Percentiles rank a stretch among this genome's conserved stretches.
Conservation (phyloP, 2,329 filamentous ascomycete species). For the Curvularia lunata region DNA sequence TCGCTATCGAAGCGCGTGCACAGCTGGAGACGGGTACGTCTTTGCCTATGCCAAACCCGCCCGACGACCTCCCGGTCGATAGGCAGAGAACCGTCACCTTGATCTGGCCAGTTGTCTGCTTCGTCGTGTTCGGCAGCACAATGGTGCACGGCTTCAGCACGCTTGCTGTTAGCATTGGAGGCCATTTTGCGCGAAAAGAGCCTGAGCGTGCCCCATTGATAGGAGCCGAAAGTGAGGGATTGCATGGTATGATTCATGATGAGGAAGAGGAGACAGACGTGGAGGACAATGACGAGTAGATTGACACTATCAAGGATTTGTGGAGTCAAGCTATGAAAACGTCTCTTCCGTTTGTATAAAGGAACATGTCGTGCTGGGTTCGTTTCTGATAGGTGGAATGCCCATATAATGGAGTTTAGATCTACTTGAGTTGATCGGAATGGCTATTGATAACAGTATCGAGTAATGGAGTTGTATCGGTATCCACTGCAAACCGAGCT, state of each 20-base stretch:
- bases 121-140: conserved; percentile 61
- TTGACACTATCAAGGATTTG: neutral
- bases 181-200: conserved; percentile 56
- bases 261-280: conserved; percentile 27
- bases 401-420: neutral
- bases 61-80: conserved; percentile 42
- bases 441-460: neutral
- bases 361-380: neutral
- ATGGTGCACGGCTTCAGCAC: conserved; percentile 63
- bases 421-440: neutral
- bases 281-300: conserved; percentile 8
- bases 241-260: conserved; percentile 59
- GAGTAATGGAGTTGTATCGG: neutral
- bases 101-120: conserved; percentile 63
- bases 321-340: neutral
- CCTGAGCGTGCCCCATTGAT: conserved; percentile 59
- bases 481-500: neutral
- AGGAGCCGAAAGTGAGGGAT: conserved; percentile 57
- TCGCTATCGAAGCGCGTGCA: conserved; percentile 62
- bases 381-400: too few species aligned
- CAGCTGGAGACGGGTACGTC: conserved; percentile 59
- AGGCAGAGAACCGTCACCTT: conserved; percentile 51
- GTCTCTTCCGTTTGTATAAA: neutral
- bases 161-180: conserved; percentile 56
- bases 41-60: conserved; percentile 54